Percentiles rank a stretch among this genome's conserved stretches.
phyloP scores from a whole-genome alignment of 1,139 yeast genomes.

The Blastobotrys elegans region DNA sequence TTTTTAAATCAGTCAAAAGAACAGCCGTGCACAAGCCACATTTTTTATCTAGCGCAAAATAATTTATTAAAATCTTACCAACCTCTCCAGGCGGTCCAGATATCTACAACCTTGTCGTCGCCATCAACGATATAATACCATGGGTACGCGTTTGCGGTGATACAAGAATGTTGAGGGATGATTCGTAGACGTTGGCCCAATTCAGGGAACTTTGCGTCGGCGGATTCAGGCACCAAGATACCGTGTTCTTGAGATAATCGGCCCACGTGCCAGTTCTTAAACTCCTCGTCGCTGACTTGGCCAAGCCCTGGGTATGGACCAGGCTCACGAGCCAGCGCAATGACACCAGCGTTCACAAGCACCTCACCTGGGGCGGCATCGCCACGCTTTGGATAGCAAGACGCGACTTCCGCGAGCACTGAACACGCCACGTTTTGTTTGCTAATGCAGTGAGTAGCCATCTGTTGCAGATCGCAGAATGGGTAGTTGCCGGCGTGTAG shows the following conservation, averaged over 20 bases:
- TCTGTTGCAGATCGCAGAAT: conserved; percentile 70
- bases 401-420: conserved; percentile 60
- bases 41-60: too few relatives aligned
- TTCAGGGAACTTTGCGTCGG: conserved; percentile 42
- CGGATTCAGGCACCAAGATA: conserved; percentile 42
- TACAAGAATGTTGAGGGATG: conserved; percentile 72
- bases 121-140: conserved; percentile 52
- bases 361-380: conserved; percentile 50
- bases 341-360: conserved; percentile 67
- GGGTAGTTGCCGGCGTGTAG: conserved; percentile 78
- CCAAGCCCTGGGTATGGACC: conserved; percentile 48
- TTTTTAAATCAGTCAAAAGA: too few relatives aligned
- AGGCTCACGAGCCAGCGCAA: conserved; percentile 62
- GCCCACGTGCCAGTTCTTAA: conserved; percentile 47
- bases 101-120: conserved; percentile 49
- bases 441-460: conserved; percentile 56
- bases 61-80: conserved; percentile 31
- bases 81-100: conserved; percentile 73
- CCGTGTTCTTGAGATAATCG: conserved; percentile 56
- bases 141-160: conserved; percentile 60
- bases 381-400: conserved; percentile 54
- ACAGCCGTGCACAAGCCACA: too few relatives aligned
- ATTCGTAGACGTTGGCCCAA: conserved; percentile 52
- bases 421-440: conserved; percentile 48
- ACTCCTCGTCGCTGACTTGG: conserved; percentile 38